Conservation (phyloP, 768 basidiomycete genomes). For the Lanmaoa rubissima region DNA sequence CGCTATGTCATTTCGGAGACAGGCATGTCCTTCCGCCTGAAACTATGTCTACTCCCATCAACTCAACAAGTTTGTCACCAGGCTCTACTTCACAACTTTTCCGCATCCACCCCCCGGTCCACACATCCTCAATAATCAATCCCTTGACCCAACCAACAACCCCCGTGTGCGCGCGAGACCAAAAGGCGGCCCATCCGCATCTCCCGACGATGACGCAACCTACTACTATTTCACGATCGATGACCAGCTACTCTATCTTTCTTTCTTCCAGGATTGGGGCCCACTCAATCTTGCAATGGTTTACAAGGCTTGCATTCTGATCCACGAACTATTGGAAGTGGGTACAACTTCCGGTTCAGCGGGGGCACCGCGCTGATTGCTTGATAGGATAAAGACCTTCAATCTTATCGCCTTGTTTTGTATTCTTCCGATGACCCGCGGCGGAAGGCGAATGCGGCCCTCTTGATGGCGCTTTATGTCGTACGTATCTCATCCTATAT, state of each 20-base stretch:
- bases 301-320: slow-evolving; percentile 87
- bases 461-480: slow-evolving; percentile 91
- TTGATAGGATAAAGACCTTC: slow-evolving; percentile 68
- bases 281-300: slow-evolving; percentile 92
- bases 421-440: slow-evolving; percentile 87
- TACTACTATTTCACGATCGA: slow-evolving; percentile 94
- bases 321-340: slow-evolving; percentile 86
- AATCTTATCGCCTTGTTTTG: slow-evolving; percentile 74
- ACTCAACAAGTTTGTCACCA: slow-evolving; percentile 28
- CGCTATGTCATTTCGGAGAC: slow-evolving; percentile 75
- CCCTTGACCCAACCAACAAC: slow-evolving; percentile 48
- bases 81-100: slow-evolving; percentile 90
- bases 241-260: slow-evolving; percentile 87
- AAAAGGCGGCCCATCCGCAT: slow-evolving; percentile 56
- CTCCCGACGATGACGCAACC: slow-evolving; percentile 70
- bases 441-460: slow-evolving; percentile 88
- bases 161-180: slow-evolving; percentile 64
- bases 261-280: slow-evolving; percentile 95
- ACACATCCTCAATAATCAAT: slow-evolving; percentile 58
- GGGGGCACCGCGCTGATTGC: slow-evolving; percentile 21
- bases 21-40: slow-evolving; percentile 45
- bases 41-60: slow-evolving; percentile 2
- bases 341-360: slow-evolving; percentile 22
- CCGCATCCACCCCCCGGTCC: slow-evolving; percentile 70
- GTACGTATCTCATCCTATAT: slow-evolving; percentile 47